Conservation (phyloP, 352 stramenopile genomes). For the Pythium phragmitis region DNA sequence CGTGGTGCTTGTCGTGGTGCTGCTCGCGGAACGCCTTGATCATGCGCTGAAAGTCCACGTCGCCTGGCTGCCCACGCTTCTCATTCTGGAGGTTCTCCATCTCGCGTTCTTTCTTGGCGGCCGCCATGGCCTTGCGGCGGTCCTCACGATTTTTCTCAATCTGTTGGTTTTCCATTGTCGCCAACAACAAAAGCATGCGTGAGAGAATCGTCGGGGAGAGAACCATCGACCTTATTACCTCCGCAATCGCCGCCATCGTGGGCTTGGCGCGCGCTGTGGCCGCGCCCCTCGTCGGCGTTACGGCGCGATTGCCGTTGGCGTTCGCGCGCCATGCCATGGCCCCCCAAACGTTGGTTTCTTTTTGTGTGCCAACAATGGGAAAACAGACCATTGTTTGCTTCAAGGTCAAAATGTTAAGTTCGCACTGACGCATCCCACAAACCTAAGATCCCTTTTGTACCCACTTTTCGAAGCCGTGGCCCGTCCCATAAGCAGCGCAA, state of each 20-base stretch:
- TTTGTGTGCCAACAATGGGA: not conserved
- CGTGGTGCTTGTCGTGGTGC: constrained; percentile 52
- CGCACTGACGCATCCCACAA: not conserved
- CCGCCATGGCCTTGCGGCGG: constrained; percentile 79
- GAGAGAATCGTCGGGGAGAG: not conserved
- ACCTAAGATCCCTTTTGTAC: constrained; percentile 10
- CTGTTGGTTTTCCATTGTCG: constrained; percentile 27
- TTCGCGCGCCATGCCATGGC: constrained; percentile 39
- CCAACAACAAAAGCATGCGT: not conserved
- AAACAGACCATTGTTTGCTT: constrained; percentile 3
- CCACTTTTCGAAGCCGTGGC: not conserved
- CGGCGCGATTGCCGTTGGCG: constrained; percentile 21
- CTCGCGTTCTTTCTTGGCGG: constrained; percentile 84
- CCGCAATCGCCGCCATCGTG: constrained; percentile 67
- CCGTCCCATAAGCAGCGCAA: no score
- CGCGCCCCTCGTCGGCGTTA: constrained; percentile 25
- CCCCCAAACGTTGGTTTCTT: not conserved
- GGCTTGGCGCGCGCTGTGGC: constrained; percentile 38
- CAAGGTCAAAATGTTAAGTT: constrained; percentile 2
- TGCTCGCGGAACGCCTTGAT: constrained; percentile 85
- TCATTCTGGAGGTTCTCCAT: constrained; percentile 81
- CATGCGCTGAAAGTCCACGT: constrained; percentile 92
- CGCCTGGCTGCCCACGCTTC: constrained; percentile 73
- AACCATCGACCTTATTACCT: constrained; percentile 26
- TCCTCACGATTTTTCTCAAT: constrained; percentile 87